Conservation (phyloP, 768 basidiomycete genomes). For the Xerocomellus amylosporus region DNA sequence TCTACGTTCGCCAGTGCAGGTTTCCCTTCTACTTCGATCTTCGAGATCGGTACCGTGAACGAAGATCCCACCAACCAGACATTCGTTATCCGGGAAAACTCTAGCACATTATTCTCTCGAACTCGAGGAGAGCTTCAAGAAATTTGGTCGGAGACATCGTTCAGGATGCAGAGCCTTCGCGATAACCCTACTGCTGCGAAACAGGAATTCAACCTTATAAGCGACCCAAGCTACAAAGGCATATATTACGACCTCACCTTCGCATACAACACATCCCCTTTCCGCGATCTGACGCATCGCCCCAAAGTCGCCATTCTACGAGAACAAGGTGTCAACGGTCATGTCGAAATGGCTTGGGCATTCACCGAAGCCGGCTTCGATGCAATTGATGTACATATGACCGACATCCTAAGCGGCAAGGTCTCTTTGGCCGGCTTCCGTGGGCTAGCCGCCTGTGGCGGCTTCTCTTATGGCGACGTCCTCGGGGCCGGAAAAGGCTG, state of each 20-base stretch:
- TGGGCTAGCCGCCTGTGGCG: slow-evolving; percentile 94
- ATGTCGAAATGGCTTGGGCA: slow-evolving; percentile 98
- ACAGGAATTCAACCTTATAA: slow-evolving; percentile 81
- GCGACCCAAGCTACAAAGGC: slow-evolving; percentile 52
- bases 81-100: slow-evolving; percentile 57
- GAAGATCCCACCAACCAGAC: slow-evolving; percentile 52
- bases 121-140: slow-evolving; percentile 72
- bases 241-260: slow-evolving; percentile 78
- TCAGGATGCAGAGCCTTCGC: slow-evolving; percentile 83
- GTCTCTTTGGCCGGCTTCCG: slow-evolving; percentile 67
- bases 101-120: slow-evolving; percentile 55
- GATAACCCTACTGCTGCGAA: slow-evolving; percentile 76
- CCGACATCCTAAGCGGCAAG: slow-evolving; percentile 79
- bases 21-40: slow-evolving; percentile 75
- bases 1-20: slow-evolving; percentile 63
- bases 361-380: slow-evolving; percentile 94
- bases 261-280: slow-evolving; percentile 33
- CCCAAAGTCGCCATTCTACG: slow-evolving; percentile 94
- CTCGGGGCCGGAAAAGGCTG: slow-evolving; percentile 97
- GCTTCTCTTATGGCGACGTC: slow-evolving; percentile 98
- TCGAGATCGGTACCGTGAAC: slow-evolving; percentile 71
- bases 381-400: slow-evolving; percentile 97
- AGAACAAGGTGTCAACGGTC: slow-evolving; percentile 98
- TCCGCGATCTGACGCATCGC: slow-evolving; percentile 44
- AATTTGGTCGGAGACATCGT: slow-evolving; percentile 94